phyloP scores from a whole-genome alignment of 805 yeast species.

The Barnettozyma populi region DNA sequence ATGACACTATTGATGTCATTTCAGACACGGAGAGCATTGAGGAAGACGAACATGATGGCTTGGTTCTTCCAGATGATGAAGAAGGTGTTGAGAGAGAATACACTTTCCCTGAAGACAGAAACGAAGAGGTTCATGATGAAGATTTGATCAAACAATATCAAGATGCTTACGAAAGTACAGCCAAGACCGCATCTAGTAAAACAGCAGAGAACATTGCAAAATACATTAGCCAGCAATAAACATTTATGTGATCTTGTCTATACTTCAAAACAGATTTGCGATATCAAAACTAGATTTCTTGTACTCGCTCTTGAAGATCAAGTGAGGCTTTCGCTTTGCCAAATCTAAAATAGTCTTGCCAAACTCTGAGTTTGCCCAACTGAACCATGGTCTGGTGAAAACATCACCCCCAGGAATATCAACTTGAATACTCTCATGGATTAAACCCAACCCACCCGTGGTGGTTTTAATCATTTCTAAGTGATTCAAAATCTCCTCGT shows the following conservation, averaged over 20 bases:
- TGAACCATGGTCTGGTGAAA: constrained; percentile 87
- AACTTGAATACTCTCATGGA: constrained; percentile 80
- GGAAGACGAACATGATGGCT: constrained; percentile 38
- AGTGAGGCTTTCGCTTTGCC: constrained; percentile 66
- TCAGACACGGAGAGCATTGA: constrained; percentile 48
- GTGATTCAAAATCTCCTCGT: constrained; percentile 52
- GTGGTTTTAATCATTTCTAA: constrained; percentile 48
- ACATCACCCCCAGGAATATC: constrained; percentile 38
- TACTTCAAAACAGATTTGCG: background rate
- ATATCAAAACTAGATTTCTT: constrained; percentile 10
- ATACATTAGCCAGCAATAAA: constrained; percentile 42
- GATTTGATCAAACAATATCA: constrained; percentile 64
- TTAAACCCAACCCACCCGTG: constrained; percentile 72
- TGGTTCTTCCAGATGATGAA: constrained; percentile 36
- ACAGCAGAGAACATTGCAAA: constrained; percentile 71
- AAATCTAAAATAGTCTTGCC: constrained; percentile 80
- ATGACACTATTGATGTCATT: constrained; percentile 43
- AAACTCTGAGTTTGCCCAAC: constrained; percentile 92
- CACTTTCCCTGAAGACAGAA: constrained; percentile 63
- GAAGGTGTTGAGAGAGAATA: constrained; percentile 63
- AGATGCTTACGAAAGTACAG: constrained; percentile 59
- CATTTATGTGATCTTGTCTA: background rate
- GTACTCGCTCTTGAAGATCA: constrained; percentile 49
- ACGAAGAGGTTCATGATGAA: constrained; percentile 49
- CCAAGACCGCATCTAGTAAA: constrained; percentile 55